Conservation (phyloP, 2,329 filamentous ascomycete species). For the Monilinia polystroma region DNA sequence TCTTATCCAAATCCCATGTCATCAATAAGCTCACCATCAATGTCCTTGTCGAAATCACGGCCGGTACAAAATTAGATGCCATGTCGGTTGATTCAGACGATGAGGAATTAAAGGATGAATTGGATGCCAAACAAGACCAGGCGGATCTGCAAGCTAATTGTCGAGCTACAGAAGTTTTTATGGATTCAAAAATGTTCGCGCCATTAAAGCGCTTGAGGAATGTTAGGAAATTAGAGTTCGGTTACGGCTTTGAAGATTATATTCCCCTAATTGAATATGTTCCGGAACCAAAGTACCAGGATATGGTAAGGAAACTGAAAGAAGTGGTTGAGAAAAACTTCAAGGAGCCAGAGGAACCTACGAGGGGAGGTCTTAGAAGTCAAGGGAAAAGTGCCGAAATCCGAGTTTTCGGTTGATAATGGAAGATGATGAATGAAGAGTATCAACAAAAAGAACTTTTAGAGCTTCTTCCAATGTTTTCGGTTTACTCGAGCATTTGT, state of each 20-base stretch:
- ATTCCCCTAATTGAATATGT: constrained; percentile 18
- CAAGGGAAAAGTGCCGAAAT: background rate
- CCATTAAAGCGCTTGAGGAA: constrained; percentile 24
- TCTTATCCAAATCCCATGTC: constrained; percentile 23
- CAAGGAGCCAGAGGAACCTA: constrained; percentile 16
- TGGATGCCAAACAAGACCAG: constrained; percentile 17
- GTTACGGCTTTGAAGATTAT: constrained; percentile 21
- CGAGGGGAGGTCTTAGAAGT: background rate
- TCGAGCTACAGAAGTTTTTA: constrained; percentile 27
- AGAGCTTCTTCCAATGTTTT: too few relatives aligned
- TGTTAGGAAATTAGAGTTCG: constrained; percentile 24
- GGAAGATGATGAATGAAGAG: background rate
- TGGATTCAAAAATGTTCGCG: constrained; percentile 26
- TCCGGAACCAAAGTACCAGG: constrained; percentile 22
- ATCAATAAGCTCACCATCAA: constrained; percentile 25
- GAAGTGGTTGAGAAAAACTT: constrained; percentile 26
- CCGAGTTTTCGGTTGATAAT: background rate
- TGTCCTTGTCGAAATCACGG: constrained; percentile 27
- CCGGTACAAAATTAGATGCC: constrained; percentile 21
- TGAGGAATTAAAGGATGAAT: constrained; percentile 17
- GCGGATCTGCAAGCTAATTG: constrained; percentile 25
- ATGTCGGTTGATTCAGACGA: constrained; percentile 20
- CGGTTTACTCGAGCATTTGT: too few relatives aligned
- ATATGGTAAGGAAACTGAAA: constrained; percentile 25
- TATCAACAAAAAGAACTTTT: too few relatives aligned